phyloP scores from a whole-genome alignment of 306 rosid genomes.

The Sicyos edulis region DNA sequence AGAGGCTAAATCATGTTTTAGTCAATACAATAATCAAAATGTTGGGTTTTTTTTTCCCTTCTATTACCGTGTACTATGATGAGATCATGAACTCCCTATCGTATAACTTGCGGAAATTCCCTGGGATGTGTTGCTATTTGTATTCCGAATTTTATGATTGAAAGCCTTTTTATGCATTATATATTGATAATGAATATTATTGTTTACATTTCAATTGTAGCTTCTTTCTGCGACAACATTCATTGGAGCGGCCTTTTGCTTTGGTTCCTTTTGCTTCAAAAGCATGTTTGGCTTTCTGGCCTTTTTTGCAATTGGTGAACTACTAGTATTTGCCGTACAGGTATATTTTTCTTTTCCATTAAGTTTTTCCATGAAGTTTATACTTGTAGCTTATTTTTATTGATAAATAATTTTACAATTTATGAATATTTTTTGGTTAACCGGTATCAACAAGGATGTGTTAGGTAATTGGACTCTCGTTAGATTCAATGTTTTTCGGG shows the following conservation, averaged over 20 bases:
- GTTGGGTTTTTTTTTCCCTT: not conserved
- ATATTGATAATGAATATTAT: not conserved
- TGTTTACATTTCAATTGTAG: slow-evolving; percentile 34
- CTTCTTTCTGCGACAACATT: slow-evolving; percentile 58
- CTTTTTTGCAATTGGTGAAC: slow-evolving; percentile 65
- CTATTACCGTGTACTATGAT: not conserved
- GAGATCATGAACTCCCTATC: not conserved
- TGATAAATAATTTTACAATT: not conserved
- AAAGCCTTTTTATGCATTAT: not conserved
- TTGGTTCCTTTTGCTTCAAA: slow-evolving; percentile 59
- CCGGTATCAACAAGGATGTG: no score
- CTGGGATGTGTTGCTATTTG: not conserved
- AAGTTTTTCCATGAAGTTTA: not conserved
- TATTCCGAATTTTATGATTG: not conserved
- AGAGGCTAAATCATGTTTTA: not conserved
- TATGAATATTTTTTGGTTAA: no score
- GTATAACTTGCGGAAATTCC: slow-evolving; percentile 1
- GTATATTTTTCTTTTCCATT: slow-evolving; percentile 29
- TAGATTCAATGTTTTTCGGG: no score
- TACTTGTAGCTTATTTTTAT: not conserved
- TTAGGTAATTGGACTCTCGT: no score
- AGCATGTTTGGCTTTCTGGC: slow-evolving; percentile 68
- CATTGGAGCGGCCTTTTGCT: slow-evolving; percentile 61
- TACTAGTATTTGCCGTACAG: slow-evolving; percentile 75
- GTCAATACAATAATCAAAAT: not conserved